Percentiles rank a stretch among this genome's conserved stretches.
phyloP scores from a whole-genome alignment of 2,329 filamentous ascomycete species.

The Fusarium odoratissimum region DNA sequence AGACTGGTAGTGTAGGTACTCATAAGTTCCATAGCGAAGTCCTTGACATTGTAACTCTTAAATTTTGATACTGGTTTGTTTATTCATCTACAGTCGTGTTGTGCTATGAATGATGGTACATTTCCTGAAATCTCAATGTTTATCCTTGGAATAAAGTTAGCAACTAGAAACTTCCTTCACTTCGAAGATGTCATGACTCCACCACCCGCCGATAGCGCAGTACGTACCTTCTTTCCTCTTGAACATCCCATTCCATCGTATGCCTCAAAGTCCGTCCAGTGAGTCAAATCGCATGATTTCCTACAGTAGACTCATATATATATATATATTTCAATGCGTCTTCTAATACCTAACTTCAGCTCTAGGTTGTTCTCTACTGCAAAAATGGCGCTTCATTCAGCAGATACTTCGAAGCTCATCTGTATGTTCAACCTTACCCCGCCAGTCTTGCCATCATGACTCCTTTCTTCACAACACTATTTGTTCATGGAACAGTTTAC shows the following conservation, averaged over 20 bases:
- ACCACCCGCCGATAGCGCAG: constrained; percentile 21
- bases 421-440: constrained; percentile 52
- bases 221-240: constrained; percentile 31
- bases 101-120: background rate
- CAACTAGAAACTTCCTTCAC: constrained; percentile 6
- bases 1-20: background rate
- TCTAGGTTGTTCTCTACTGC: constrained; percentile 39
- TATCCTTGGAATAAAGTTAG: constrained; percentile 11
- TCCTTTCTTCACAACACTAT: constrained; percentile 5
- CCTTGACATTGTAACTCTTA: background rate
- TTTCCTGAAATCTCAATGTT: background rate
- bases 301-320: background rate
- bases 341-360: constrained; percentile 13
- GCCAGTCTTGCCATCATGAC: background rate
- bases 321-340: constrained; percentile 41
- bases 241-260: constrained; percentile 30
- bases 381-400: constrained; percentile 59
- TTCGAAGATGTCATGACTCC: constrained; percentile 41
- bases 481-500: background rate
- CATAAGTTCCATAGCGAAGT: background rate
- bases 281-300: constrained; percentile 33
- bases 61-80: background rate
- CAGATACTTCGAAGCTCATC: constrained; percentile 59
- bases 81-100: background rate
- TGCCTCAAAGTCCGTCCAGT: constrained; percentile 16